phyloP scores from a whole-genome alignment of 345 rosid species.

The Citrus medica region DNA sequence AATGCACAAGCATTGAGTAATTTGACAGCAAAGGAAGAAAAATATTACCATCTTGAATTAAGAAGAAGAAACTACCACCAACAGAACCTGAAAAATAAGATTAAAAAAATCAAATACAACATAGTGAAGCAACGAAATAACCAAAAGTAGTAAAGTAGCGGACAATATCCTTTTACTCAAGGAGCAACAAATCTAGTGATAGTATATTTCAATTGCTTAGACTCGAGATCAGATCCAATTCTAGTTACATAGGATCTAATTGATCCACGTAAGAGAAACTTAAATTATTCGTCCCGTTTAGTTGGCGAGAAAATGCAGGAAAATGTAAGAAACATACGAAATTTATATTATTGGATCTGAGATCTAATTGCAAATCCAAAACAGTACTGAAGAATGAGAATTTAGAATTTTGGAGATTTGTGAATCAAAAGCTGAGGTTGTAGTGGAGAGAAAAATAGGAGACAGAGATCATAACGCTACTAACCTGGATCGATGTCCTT shows the following conservation, averaged over 20 bases:
- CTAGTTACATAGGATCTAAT: not conserved
- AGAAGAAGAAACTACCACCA: not conserved
- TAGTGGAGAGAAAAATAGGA: not conserved
- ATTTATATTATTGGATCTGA: not conserved
- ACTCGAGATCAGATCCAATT: conserved; percentile 9
- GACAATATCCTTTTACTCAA: not conserved
- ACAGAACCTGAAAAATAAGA: not conserved
- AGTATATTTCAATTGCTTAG: not conserved
- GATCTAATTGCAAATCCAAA: not conserved
- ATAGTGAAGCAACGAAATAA: not conserved
- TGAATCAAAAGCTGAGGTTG: not conserved
- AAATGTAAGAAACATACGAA: not conserved
- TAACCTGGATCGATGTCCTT: conserved; percentile 2
- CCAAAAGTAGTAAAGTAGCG: not conserved
- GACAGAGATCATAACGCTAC: not conserved
- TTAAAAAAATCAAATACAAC: not conserved
- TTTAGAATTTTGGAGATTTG: not conserved
- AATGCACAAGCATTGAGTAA: not conserved
- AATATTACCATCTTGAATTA: conserved; percentile 2
- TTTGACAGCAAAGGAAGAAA: not conserved
- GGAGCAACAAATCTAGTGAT: not conserved
- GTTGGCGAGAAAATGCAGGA: not conserved
- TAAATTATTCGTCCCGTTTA: not conserved
- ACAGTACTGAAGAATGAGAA: not conserved
- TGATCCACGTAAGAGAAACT: not conserved